Percentiles rank a stretch among this genome's conserved stretches.
phyloP scores from a whole-genome alignment of 139 green algal species.

The Chlamydomonas sp. region DNA sequence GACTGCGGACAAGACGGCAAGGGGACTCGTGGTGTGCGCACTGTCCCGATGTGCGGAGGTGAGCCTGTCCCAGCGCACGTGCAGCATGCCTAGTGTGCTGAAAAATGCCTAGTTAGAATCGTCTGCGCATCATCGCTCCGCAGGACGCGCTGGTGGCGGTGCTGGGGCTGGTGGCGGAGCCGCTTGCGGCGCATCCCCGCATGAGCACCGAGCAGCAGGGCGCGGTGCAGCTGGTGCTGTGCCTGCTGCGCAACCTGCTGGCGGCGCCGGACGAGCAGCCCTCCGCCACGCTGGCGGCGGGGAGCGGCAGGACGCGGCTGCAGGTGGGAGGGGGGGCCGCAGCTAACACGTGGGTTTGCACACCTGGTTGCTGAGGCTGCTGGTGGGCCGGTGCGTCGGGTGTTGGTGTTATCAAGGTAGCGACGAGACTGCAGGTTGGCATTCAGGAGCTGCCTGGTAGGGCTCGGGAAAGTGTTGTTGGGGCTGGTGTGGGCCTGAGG shows the following conservation, averaged over 20 bases:
- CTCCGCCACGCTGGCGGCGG: conserved; percentile 6
- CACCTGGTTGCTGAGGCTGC: too few species aligned
- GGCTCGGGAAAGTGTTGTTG: too few species aligned
- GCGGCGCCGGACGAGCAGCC: conserved; percentile 65
- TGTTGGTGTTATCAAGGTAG: too few species aligned
- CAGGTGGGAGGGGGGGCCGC: neutral
- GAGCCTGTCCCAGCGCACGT: neutral
- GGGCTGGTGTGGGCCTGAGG: too few species aligned
- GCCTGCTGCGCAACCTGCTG: conserved; percentile 91
- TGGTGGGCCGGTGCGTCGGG: neutral
- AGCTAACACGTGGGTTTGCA: neutral
- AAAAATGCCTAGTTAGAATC: too few species aligned
- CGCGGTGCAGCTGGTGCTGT: conserved; percentile 88
- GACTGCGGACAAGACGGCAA: too few species aligned
- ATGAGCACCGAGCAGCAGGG: conserved; percentile 71
- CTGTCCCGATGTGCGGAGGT: neutral
- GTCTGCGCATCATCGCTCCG: too few species aligned
- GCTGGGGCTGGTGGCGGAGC: conserved; percentile 74
- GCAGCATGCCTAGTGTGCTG: too few species aligned
- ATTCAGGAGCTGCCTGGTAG: too few species aligned
- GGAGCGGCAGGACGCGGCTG: neutral
- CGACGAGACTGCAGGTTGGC: too few species aligned
- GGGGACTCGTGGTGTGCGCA: too few species aligned
- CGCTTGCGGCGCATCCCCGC: conserved; percentile 70
- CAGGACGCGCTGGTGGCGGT: conserved; percentile 73